A percentile compares a stretch with the other conserved stretches of the same genome.
phyloP scores from a whole-genome alignment of 2,329 filamentous ascomycete species.

The Coniochaeta ligniaria region DNA sequence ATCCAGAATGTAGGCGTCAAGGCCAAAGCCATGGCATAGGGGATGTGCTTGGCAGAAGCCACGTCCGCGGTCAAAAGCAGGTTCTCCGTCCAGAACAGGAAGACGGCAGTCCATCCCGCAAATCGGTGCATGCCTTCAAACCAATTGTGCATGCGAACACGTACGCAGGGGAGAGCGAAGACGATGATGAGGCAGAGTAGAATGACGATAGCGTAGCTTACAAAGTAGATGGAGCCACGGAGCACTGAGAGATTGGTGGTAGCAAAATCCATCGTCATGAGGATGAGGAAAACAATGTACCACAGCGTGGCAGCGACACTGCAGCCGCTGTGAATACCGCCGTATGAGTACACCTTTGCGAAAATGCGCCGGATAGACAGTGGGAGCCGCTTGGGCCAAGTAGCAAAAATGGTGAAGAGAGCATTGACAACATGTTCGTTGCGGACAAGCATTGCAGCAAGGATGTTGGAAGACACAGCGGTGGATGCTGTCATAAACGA shows the following conservation, averaged over 20 bases:
- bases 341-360: slow-evolving; percentile 46
- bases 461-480: slow-evolving; percentile 30
- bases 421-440: slow-evolving; percentile 46
- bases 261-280: slow-evolving; percentile 21
- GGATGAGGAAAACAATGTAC: slow-evolving; percentile 30
- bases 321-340: slow-evolving; percentile 46
- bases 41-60: slow-evolving; percentile 19
- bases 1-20: slow-evolving; percentile 55
- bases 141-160: slow-evolving; percentile 22
- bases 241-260: slow-evolving; percentile 10
- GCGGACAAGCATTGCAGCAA: slow-evolving; percentile 37
- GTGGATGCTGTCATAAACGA: slow-evolving; percentile 13
- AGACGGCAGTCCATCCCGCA: slow-evolving; percentile 22
- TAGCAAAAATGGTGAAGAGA: slow-evolving; percentile 35
- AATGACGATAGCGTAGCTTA: slow-evolving; percentile 19
- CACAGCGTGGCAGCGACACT: slow-evolving; percentile 39
- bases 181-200: slow-evolving; percentile 19
- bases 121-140: slow-evolving; percentile 29
- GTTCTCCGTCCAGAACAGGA: slow-evolving; percentile 57
- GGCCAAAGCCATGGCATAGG: slow-evolving; percentile 28
- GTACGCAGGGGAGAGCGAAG: slow-evolving; percentile 20
- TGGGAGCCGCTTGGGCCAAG: slow-evolving; percentile 21
- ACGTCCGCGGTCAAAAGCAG: slow-evolving; percentile 45
- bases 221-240: slow-evolving; percentile 16
- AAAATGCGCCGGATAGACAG: slow-evolving; percentile 35